Evolutionary conservation across 1,284 basidiomycete genomes (phyloP).

Genomic region (Ustilago curta): DNA sequence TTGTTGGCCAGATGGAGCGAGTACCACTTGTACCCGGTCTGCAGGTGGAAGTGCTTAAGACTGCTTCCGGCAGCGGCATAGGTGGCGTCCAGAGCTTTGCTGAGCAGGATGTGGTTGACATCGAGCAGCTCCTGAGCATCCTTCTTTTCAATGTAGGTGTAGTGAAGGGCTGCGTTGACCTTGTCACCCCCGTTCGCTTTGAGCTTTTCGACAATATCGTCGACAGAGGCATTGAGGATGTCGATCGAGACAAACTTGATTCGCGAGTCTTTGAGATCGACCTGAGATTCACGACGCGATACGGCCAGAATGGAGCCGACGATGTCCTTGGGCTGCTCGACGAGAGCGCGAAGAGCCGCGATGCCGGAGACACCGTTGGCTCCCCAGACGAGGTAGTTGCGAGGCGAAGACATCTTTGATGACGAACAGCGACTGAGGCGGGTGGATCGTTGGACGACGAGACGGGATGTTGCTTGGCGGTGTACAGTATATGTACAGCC

Average conservation of each 20-base stretch:
- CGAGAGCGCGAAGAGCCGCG: slow-evolving; percentile 40
- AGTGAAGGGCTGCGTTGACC: slow-evolving; percentile 40
- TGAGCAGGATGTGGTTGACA: slow-evolving; percentile 40
- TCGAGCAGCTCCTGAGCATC: slow-evolving; percentile 40
- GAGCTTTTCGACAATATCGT: slow-evolving; percentile 32
- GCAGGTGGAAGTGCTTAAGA: slow-evolving; percentile 47
- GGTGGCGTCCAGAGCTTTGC: slow-evolving; percentile 43
- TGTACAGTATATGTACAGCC: too few species aligned
- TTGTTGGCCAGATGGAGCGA: slow-evolving; percentile 47
- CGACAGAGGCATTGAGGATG: slow-evolving; percentile 34
- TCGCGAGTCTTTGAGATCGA: slow-evolving; percentile 39
- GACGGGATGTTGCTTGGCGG: neutral
- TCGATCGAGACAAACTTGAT: slow-evolving; percentile 51
- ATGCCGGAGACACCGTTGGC: slow-evolving; percentile 47
- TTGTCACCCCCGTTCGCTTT: slow-evolving; percentile 33
- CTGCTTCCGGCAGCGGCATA: slow-evolving; percentile 28
- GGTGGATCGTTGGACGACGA: neutral
- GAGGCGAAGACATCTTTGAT: slow-evolving; percentile 12
- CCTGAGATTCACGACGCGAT: slow-evolving; percentile 36
- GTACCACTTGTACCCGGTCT: slow-evolving; percentile 54
- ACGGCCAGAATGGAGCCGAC: slow-evolving; percentile 36
- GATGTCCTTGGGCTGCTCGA: slow-evolving; percentile 26
- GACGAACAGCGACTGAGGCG: neutral
- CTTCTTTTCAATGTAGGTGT: slow-evolving; percentile 53
- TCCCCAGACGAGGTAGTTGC: slow-evolving; percentile 45